Evolutionary conservation across 768 basidiomycete genomes (phyloP).

Genomic region (Tylopilus balloui): DNA sequence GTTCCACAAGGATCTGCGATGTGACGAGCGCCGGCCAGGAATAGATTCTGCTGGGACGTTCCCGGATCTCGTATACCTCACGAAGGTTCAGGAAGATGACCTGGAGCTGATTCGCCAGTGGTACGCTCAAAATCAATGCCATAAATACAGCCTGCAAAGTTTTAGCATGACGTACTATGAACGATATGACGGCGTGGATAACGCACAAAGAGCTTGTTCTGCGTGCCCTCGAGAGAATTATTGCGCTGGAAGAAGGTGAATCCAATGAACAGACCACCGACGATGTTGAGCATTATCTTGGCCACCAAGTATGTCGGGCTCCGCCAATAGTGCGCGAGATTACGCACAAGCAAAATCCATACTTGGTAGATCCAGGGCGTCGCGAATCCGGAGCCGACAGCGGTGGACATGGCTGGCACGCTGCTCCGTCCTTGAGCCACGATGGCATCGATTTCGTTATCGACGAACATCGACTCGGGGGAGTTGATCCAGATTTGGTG

Average conservation of each 20-base stretch:
- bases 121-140: constrained; percentile 44
- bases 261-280: constrained; percentile 52
- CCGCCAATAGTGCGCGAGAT: constrained; percentile 43
- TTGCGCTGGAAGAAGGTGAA: constrained; percentile 61
- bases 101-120: constrained; percentile 35
- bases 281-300: constrained; percentile 51
- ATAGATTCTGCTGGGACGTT: constrained; percentile 62
- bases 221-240: constrained; percentile 51
- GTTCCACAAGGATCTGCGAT: constrained; percentile 50
- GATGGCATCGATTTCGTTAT: constrained; percentile 43
- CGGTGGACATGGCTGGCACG: constrained; percentile 34
- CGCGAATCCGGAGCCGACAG: constrained; percentile 44
- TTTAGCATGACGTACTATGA: background rate
- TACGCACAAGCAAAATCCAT: background rate
- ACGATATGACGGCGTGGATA: constrained; percentile 12
- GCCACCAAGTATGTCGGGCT: constrained; percentile 55
- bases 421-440: constrained; percentile 41
- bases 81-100: background rate
- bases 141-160: constrained; percentile 48
- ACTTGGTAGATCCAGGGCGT: constrained; percentile 49
- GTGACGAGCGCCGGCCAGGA: constrained; percentile 57
- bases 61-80: constrained; percentile 58
- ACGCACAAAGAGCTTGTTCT: constrained; percentile 64
- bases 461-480: constrained; percentile 34
- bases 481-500: constrained; percentile 55